Evolutionary conservation across 2,329 filamentous ascomycete species (phyloP).

Genomic region (Colletotrichum musicola): DNA sequence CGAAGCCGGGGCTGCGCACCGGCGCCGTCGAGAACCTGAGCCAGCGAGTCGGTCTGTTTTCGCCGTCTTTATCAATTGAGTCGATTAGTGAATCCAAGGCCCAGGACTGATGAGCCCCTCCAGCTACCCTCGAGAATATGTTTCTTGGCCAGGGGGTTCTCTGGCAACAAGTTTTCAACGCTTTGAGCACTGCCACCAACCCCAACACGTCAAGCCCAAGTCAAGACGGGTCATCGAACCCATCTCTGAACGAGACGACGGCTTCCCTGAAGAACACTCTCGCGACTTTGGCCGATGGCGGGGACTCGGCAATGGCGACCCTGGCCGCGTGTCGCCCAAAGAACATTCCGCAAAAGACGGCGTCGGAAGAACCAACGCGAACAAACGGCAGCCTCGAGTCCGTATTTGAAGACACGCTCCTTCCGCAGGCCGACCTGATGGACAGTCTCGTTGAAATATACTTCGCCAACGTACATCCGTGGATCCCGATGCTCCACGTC

Average conservation of each 20-base stretch:
- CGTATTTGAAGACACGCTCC: conserved; percentile 15
- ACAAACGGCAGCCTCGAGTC: conserved; percentile 7
- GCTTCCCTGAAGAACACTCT: conserved; percentile 41
- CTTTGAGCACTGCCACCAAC: conserved; percentile 16
- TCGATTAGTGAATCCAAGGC: too few relatives aligned
- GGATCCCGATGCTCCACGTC: conserved; percentile 53
- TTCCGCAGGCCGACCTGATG: conserved; percentile 49
- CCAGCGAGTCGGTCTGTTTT: conserved; percentile 43
- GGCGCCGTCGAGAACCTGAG: conserved; percentile 51
- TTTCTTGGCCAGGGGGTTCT: conserved; percentile 53
- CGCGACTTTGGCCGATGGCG: conserved; percentile 36
- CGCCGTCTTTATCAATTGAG: not conserved
- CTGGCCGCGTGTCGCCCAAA: conserved; percentile 11
- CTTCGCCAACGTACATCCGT: conserved; percentile 53
- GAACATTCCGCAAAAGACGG: not conserved
- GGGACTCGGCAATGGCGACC: conserved; percentile 13
- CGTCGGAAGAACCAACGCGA: not conserved
- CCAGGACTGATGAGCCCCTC: too few relatives aligned
- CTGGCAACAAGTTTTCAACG: conserved; percentile 50
- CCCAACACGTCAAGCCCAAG: conserved; percentile 1
- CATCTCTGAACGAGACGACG: conserved; percentile 41
- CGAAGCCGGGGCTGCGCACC: conserved; percentile 50
- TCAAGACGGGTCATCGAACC: not conserved
- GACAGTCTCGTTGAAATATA: conserved; percentile 51
- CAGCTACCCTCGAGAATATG: conserved; percentile 51